A percentile compares a stretch with the other conserved stretches of the same genome.
Conservation (phyloP, 2,329 filamentous ascomycete genomes). For the Aureobasidium sp. region DNA sequence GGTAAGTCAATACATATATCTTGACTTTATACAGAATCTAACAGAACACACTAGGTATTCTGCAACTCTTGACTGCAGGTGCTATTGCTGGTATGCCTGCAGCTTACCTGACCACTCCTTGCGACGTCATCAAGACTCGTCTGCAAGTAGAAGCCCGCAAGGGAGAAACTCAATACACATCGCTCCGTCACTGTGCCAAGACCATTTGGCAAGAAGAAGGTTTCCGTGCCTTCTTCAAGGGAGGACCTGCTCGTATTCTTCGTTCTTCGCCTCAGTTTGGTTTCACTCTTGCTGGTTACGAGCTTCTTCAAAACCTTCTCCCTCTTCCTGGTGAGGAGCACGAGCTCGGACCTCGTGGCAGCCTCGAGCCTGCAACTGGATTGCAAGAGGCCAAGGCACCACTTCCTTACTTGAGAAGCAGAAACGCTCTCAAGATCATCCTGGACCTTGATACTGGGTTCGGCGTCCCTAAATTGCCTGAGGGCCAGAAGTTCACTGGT, state of each 20-base stretch:
- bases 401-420: constrained; percentile 62
- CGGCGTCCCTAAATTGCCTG: constrained; percentile 54
- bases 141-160: constrained; percentile 96
- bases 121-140: constrained; percentile 98
- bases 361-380: constrained; percentile 56
- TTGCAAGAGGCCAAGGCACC: constrained; percentile 58
- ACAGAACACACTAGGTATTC: constrained; percentile 43
- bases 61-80: constrained; percentile 88
- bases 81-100: constrained; percentile 62
- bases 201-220: constrained; percentile 88
- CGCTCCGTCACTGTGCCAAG: constrained; percentile 73
- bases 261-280: constrained; percentile 96
- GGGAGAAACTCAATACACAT: constrained; percentile 82
- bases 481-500: constrained; percentile 15
- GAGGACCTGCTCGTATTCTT: constrained; percentile 88
- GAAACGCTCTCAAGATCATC: constrained; percentile 92
- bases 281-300: constrained; percentile 93
- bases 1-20: constrained; percentile 28
- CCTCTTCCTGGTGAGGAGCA: constrained; percentile 66
- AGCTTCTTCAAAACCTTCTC: constrained; percentile 73
- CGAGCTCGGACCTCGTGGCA: constrained; percentile 44
- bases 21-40: not conserved
- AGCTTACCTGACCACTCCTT: constrained; percentile 87
- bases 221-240: constrained; percentile 97
- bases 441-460: constrained; percentile 92